Percentiles rank a stretch among this genome's conserved stretches.
These are phyloP conservation scores for Monosporozyma aerobia DNA, from an alignment of 805 yeast genomes.

Conservation along the genomic window DNA sequence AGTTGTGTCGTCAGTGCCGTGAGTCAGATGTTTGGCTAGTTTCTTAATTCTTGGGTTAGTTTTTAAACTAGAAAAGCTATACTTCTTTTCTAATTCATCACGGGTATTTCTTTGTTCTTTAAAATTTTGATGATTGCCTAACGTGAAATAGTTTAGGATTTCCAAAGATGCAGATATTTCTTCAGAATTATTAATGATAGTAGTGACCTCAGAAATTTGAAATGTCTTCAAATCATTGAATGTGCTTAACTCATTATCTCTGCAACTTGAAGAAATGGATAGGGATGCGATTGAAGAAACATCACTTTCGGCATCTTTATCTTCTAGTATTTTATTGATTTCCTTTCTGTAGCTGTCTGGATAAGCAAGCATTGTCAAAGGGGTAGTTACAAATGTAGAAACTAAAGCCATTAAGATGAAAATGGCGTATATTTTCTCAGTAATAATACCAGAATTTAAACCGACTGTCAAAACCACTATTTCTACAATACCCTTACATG, in stretches of 20 bases:
- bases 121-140: constrained; percentile 5
- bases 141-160: constrained; percentile 21
- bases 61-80: constrained; percentile 14
- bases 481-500: constrained; percentile 84
- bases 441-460: constrained; percentile 57
- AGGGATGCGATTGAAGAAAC: neutral
- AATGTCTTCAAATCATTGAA: constrained; percentile 16
- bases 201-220: constrained; percentile 14
- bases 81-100: constrained; percentile 6
- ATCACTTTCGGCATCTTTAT: constrained; percentile 7
- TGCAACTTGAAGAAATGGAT: neutral
- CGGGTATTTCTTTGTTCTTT: neutral
- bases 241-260: constrained; percentile 4
- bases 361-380: constrained; percentile 52
- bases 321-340: constrained; percentile 28
- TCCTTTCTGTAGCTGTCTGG: constrained; percentile 53
- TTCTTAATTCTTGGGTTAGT: constrained; percentile 14
- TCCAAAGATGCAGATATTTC: constrained; percentile 25
- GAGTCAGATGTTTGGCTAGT: constrained; percentile 11
- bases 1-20: constrained; percentile 16
- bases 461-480: constrained; percentile 73
- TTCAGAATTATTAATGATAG: constrained; percentile 23
- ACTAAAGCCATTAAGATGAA: constrained; percentile 75
- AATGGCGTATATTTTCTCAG: constrained; percentile 63
- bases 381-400: constrained; percentile 73